Evolutionary conservation across 805 yeast genomes (phyloP), one percentile per base, ranked within the genome.

Genomic region (Candida glaebosa): DNA sequence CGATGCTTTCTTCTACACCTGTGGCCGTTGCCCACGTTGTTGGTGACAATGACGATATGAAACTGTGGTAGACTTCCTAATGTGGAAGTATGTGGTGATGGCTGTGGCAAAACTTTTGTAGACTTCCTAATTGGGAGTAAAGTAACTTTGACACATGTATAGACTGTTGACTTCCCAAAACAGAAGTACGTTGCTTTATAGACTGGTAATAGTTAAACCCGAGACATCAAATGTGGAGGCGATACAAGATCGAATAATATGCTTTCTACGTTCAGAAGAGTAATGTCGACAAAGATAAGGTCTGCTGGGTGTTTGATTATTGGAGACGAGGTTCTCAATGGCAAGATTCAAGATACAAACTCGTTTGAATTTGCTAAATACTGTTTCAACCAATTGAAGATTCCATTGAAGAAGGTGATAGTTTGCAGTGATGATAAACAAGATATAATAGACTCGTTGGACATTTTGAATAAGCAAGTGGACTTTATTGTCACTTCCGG

Each of bases 281-380:
- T 14, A 15, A 15, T 12, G 25, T 12, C 37, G 7, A 39, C 31
- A 39, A 18, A 56, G 5, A 61, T 67, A 8, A 47, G 50, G 36
- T 58, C 67, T 2, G 77, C 79, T 1, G 79, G 78, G 2, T 73
- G 78, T 47, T 64, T 78, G 40, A 79, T 82, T 33, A 88, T 88
- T 39, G 96, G 96, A 4, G 96, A 88, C 60, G 96, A 88, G 61
- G 84, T 88, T 2, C 74, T 88, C 42, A 88, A 87, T 50, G 95
- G 95, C 4, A 88, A 88, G 61, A 87, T 88, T 46, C 62, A 70
- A 3, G 96, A 88, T 54, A 78, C 91, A 2, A 88, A 88, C 58
- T 84, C 95, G 5, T 67, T 75, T 47, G 76, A 65, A 53, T 86
- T 88, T 56, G 87, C 95, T 22, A 75, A 75, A 47, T 75, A 69